These are phyloP conservation scores for Cutaneotrichosporon sp. DNA, from an alignment of 1,284 basidiomycete genomes.

Conservation along the genomic window DNA sequence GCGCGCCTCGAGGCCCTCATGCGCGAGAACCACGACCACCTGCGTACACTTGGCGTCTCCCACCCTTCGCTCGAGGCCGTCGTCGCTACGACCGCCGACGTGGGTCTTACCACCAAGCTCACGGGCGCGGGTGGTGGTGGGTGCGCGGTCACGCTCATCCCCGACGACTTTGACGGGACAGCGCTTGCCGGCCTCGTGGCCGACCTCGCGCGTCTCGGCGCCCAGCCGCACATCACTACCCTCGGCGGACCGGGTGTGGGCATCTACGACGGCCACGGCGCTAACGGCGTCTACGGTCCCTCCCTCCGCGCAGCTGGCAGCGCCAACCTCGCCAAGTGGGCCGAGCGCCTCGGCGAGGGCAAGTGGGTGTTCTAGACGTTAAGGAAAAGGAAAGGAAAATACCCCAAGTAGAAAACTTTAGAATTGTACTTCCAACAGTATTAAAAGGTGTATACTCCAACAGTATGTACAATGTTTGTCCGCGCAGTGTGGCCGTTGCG, in stretches of 20 bases:
- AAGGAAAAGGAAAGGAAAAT: too few relatives aligned
- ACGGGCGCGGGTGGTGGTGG: slow-evolving; percentile 99
- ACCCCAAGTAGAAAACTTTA: not conserved
- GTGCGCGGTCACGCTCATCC: slow-evolving; percentile 90
- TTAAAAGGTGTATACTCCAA: slow-evolving; percentile 2
- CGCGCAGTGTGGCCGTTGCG: not conserved
- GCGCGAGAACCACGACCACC: slow-evolving; percentile 79
- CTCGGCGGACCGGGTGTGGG: slow-evolving; percentile 83
- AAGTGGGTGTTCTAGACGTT: slow-evolving; percentile 11
- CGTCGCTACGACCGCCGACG: slow-evolving; percentile 62
- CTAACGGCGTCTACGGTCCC: not conserved
- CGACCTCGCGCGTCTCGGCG: slow-evolving; percentile 61
- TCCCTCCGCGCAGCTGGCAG: slow-evolving; percentile 7
- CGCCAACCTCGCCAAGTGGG: slow-evolving; percentile 7
- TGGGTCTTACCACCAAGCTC: slow-evolving; percentile 83
- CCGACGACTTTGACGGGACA: slow-evolving; percentile 69
- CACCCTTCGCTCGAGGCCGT: slow-evolving; percentile 84
- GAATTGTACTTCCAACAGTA: slow-evolving; percentile 5
- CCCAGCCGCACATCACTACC: slow-evolving; percentile 80
- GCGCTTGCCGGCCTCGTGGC: slow-evolving; percentile 57
- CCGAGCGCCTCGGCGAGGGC: slow-evolving; percentile 6
- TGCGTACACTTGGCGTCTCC: slow-evolving; percentile 85
- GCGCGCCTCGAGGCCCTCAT: slow-evolving; percentile 56
- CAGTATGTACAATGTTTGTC: slow-evolving; percentile 2
- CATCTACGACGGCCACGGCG: not conserved